phyloP scores from a whole-genome alignment of 371 early-diverging fungal species.

The Actinomortierella wolfii region DNA sequence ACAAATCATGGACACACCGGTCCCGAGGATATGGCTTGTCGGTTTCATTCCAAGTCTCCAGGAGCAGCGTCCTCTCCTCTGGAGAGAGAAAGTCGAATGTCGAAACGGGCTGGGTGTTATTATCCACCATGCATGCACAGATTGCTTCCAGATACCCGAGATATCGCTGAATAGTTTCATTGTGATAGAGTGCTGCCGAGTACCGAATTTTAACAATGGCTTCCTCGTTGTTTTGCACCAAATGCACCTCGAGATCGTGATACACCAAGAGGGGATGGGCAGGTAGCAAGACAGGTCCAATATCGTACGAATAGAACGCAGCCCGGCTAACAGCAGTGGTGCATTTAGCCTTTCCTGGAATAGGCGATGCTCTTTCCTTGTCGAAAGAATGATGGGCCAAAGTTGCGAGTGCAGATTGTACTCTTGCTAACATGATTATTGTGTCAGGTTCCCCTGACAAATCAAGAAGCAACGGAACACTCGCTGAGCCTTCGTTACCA shows the following conservation, averaged over 20 bases:
- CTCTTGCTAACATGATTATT: background rate
- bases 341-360: too few relatives aligned
- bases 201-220: constrained; percentile 1
- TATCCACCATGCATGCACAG: background rate
- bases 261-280: background rate
- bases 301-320: constrained; percentile 6
- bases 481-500: too few relatives aligned
- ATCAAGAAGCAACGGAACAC: background rate
- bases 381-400: background rate
- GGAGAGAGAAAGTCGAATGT: too few relatives aligned
- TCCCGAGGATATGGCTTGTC: background rate
- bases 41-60: constrained; percentile 3
- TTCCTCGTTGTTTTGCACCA: constrained; percentile 8
- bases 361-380: background rate
- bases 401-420: background rate
- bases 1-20: constrained; percentile 2
- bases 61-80: background rate
- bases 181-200: constrained; percentile 1
- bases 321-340: too few relatives aligned
- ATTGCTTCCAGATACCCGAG: constrained; percentile 1
- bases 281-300: background rate
- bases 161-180: constrained; percentile 2
- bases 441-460: background rate
- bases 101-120: background rate
- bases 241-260: constrained; percentile 6